Evolutionary conservation across 306 rosid genomes (phyloP), one percentile per base, ranked within the genome.

Genomic region (Vigna trinervia): DNA sequence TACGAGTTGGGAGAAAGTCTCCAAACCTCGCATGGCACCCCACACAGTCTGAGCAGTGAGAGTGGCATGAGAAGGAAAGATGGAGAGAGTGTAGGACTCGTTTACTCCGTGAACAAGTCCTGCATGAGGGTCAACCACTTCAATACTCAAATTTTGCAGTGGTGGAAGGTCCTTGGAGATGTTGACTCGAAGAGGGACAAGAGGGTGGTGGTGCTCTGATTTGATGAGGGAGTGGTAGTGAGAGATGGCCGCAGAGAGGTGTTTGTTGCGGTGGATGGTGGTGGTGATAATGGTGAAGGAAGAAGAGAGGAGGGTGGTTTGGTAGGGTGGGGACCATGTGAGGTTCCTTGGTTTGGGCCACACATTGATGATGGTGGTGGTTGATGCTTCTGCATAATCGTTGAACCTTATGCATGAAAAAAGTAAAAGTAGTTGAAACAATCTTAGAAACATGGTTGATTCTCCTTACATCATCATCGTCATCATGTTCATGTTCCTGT

Each of bases 1-100:
- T 9, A 83, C 82, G 8, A 94, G 88, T 73, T 94, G 98, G 5
- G 96, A 92, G 65, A 94, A 83, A 0, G 97, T 92, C 77, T 94
- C 97, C 0, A 94, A 74, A 5, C 98, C 98, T 34, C 92, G 82
- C 85, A 94, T 90, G 65, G 90, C 96, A 1, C 95, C 97, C 97
- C 96, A 94, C 1, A 72, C 65, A 0, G 96, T 94, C 22, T 36
- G 1, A 1, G 96, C 85, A 0, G 51, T 14, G 56, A 94, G 67
- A 1, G 54, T 75, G 0, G 98, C 92, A 0, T 62, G 6, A 1
- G 90, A 86, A 5, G 73, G 1, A 5, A 85, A 79, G 12, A 90
- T 67, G 2, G 79, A 14, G 54, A 94, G 94, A 0, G 87, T 47
- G 79, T 94, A 94, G 4, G 98, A 92, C 73, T 94, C 98, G 39